Evolutionary conservation across 495 filamentous ascomycete genomes (phyloP), one percentile per base, ranked within the genome.

Genomic region (Neurospora sp.): DNA sequence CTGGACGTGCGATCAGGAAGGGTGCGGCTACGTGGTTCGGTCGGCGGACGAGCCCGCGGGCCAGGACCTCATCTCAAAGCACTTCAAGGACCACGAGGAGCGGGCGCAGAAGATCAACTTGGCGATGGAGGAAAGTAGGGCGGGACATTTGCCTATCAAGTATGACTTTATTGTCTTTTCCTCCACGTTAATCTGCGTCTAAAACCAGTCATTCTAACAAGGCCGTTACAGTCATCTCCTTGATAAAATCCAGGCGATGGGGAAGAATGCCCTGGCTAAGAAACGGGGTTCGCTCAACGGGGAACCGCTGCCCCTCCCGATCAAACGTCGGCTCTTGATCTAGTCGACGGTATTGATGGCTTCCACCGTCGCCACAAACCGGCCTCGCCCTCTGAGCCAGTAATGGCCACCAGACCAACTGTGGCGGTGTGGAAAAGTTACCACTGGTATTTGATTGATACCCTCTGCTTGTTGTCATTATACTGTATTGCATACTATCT

Each of bases 1-100:
- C 1, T 95, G 92, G 91, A 82, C 82, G 12, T 96, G 93, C 76
- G 86, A 87, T 39, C 86, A 92, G 71, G 87, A 88, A 41, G 91
- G 86, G 38, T 96, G 93, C 78, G 78, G 78, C 38, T 87, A 89
- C 71, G 82, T 89, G 40, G 86, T 93, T 31, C 85, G 87, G 75
- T 86, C 84, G 38, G 89, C 87, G 31, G 86, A 87, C 65, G 84
- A 86, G 14, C 81, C 86, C 41, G 82, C 84, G 3, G 87, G 88
- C 37, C 87, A 89, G 77, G 81, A 85, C 22, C 79, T 88, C 20
- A 91, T 95, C 59, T 81, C 84, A 45, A 82, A 87, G 41, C 93
- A 96, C 77, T 89, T 88, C 42, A 78, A 86, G 40, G 83, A 86
- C 59, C 92, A 96, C 81, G 87, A 90, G n/a, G 84, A 84, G 75